Conservation (phyloP, 2,329 filamentous ascomycete species). For the Hypoxylon sp. region DNA sequence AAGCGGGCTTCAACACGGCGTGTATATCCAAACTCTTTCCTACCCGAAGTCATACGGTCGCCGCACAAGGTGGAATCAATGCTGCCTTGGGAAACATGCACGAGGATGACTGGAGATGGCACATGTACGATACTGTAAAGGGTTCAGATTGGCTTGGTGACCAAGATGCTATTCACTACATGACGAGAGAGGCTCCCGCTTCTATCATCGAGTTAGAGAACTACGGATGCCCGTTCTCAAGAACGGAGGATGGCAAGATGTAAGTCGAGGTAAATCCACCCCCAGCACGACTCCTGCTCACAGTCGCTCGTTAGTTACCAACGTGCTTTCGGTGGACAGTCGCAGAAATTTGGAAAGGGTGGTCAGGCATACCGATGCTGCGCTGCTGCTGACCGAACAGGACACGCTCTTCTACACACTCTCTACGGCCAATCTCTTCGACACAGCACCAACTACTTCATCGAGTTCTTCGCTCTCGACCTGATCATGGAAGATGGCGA, state of each 20-base stretch:
- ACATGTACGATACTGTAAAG: conserved; percentile 99
- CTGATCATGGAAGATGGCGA: conserved; percentile 97
- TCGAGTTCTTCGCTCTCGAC: conserved; percentile 97
- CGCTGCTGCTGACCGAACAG: conserved; percentile 94
- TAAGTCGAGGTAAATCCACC: conserved; percentile 52
- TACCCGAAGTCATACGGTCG: conserved; percentile 85
- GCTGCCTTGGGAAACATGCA: conserved; percentile 95
- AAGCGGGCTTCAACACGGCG: conserved; percentile 89
- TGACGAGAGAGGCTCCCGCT: conserved; percentile 92
- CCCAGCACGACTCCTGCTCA: conserved; percentile 29
- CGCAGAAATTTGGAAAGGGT: conserved; percentile 93
- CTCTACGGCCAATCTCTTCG: conserved; percentile 96
- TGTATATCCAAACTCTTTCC: conserved; percentile 90
- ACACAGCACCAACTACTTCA: conserved; percentile 99
- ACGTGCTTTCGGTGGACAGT: conserved; percentile 97
- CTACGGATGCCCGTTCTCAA: conserved; percentile 95
- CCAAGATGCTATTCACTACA: conserved; percentile 98
- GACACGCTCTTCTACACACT: conserved; percentile 96
- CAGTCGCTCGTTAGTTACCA: conserved; percentile 73
- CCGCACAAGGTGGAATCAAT: conserved; percentile 85
- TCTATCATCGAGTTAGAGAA: conserved; percentile 96
- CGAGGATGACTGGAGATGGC: conserved; percentile 98
- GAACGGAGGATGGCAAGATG: conserved; percentile 97
- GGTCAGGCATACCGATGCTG: conserved; percentile 98
- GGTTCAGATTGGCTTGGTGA: conserved; percentile 97